Percentiles rank a stretch among this genome's conserved stretches.
phyloP scores from a whole-genome alignment of 225 moss, liverwort and hornwort genomes.

The Bryum argenteum region DNA sequence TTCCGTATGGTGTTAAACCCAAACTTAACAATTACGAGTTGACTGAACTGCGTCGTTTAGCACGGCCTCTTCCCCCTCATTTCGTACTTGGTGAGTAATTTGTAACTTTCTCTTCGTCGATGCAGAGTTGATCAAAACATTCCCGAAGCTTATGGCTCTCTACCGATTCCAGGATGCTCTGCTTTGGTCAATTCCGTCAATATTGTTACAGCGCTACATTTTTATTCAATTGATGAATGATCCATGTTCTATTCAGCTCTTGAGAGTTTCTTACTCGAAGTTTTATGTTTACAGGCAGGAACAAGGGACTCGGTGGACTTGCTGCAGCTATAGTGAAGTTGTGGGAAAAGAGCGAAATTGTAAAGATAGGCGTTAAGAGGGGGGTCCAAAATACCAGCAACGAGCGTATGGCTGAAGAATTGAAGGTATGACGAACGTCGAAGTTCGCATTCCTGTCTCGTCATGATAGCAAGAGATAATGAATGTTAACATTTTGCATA shows the following conservation, averaged over 20 bases:
- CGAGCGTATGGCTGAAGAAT: slow-evolving; percentile 67
- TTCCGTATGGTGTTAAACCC: slow-evolving; percentile 86
- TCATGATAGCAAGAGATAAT: slow-evolving; percentile 10
- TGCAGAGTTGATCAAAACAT: background rate
- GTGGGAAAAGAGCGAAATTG: slow-evolving; percentile 95
- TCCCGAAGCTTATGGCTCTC: background rate
- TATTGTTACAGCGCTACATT: background rate
- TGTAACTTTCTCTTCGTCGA: slow-evolving; percentile 20
- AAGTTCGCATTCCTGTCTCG: slow-evolving; percentile 15
- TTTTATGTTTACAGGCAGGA: slow-evolving; percentile 60
- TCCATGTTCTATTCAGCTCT: slow-evolving; percentile 3
- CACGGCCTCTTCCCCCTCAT: slow-evolving; percentile 86
- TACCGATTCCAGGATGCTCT: slow-evolving; percentile 19
- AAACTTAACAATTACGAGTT: slow-evolving; percentile 76
- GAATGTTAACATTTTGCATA: slow-evolving; percentile 20
- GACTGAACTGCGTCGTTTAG: slow-evolving; percentile 85
- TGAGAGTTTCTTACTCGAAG: background rate
- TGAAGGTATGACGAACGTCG: slow-evolving; percentile 43
- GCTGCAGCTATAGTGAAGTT: slow-evolving; percentile 84
- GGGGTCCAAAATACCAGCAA: slow-evolving; percentile 70
- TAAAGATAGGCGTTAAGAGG: slow-evolving; percentile 61
- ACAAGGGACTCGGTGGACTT: slow-evolving; percentile 80
- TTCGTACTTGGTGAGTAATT: slow-evolving; percentile 82
- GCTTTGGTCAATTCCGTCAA: slow-evolving; percentile 13
- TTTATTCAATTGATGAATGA: slow-evolving; percentile 15